These are phyloP conservation scores for Sporobolomyces pararoseus DNA, from an alignment of 768 basidiomycete genomes.

Conservation along the genomic window DNA sequence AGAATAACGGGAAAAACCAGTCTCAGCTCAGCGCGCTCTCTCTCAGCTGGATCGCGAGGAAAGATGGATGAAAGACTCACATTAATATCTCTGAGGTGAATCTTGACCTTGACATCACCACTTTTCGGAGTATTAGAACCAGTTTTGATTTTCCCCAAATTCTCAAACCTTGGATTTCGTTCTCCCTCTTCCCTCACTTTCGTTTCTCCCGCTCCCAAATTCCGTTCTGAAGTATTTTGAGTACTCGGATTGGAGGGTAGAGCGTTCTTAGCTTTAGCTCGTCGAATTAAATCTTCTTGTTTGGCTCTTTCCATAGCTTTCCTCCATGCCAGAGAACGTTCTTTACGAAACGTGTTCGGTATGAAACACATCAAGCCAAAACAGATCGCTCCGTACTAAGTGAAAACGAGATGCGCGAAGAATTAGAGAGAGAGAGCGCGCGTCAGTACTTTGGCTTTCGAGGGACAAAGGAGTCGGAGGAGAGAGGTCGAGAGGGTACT, in stretches of 20 bases:
- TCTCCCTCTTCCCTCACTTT: neutral
- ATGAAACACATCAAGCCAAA: constrained; percentile 55
- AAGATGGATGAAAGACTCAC: constrained; percentile 43
- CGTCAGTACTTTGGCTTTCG: too few species aligned
- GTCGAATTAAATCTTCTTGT: constrained; percentile 12
- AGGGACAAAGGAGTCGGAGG: too few species aligned
- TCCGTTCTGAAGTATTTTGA: too few species aligned
- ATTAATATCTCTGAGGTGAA: constrained; percentile 52
- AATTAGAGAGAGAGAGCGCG: constrained; percentile 37
- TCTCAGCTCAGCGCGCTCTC: too few species aligned
- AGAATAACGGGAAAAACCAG: too few species aligned
- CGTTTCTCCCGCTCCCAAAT: neutral
- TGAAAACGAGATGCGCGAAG: neutral
- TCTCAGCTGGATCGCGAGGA: neutral
- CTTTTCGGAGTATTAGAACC: constrained; percentile 14
- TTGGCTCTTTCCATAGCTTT: constrained; percentile 56
- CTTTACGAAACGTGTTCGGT: constrained; percentile 75
- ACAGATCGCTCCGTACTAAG: constrained; percentile 33
- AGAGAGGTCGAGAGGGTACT: too few species aligned
- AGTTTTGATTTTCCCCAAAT: constrained; percentile 22
- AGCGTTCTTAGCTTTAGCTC: constrained; percentile 3
- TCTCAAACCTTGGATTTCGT: neutral
- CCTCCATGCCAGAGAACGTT: constrained; percentile 77
- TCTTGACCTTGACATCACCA: constrained; percentile 41
- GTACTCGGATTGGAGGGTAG: neutral